Evolutionary conservation across 2,329 filamentous ascomycete genomes (phyloP).

Genomic region (Cadophora malorum): DNA sequence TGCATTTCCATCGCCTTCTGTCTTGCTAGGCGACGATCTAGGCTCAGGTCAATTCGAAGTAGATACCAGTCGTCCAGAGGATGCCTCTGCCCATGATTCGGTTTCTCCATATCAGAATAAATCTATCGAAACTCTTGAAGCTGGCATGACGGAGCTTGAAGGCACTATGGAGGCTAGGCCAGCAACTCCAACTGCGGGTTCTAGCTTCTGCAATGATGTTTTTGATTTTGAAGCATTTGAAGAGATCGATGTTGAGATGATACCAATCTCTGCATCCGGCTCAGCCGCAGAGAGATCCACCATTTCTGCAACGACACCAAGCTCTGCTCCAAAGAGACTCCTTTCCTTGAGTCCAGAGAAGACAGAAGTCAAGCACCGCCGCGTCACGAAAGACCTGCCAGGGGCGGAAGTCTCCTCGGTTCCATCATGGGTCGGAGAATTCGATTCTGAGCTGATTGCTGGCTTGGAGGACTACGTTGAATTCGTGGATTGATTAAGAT

Average conservation of each 20-base stretch:
- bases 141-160: conserved; percentile 38
- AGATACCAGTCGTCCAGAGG: background rate
- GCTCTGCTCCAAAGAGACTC: conserved; percentile 28
- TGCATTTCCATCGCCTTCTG: conserved; percentile 48
- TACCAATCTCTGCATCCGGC: background rate
- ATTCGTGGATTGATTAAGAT: conserved; percentile 26
- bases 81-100: background rate
- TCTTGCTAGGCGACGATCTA: conserved; percentile 36
- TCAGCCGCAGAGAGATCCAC: background rate
- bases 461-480: conserved; percentile 44
- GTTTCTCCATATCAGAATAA: background rate
- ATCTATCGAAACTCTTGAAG: conserved; percentile 37
- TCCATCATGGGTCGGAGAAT: conserved; percentile 44
- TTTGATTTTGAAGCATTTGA: conserved; percentile 40
- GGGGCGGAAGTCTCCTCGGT: conserved; percentile 23
- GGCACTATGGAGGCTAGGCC: conserved; percentile 32
- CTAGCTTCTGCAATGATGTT: conserved; percentile 38
- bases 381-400: conserved; percentile 24
- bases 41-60: background rate
- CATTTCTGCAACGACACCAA: conserved; percentile 13
- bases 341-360: conserved; percentile 25
- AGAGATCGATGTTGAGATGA: conserved; percentile 16
- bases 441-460: conserved; percentile 44
- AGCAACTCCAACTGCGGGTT: conserved; percentile 27
- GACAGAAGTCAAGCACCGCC: conserved; percentile 33